Evolutionary conservation across 2,329 filamentous ascomycete genomes (phyloP).

Genomic region (Paraphaeosphaeria sporulosa): DNA sequence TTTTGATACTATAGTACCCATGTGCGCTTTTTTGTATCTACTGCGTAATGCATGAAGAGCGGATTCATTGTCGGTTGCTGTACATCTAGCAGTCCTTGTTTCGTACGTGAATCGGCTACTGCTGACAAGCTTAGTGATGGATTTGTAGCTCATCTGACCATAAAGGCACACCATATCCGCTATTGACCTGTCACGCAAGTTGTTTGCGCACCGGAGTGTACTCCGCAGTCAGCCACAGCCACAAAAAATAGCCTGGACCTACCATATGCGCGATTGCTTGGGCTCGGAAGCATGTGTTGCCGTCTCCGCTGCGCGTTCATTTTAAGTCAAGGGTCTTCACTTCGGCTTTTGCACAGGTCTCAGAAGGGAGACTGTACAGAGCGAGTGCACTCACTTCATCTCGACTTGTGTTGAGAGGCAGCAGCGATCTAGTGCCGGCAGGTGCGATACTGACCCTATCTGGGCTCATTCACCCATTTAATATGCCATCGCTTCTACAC

Average conservation of each 20-base stretch:
- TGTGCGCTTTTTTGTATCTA: constrained; percentile 22
- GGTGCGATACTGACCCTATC: too few relatives aligned
- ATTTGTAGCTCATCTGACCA: background rate
- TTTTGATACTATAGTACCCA: constrained; percentile 13
- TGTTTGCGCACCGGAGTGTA: background rate
- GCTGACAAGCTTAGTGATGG: background rate
- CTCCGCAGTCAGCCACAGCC: constrained; percentile 1
- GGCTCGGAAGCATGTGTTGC: background rate
- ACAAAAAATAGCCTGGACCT: background rate
- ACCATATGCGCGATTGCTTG: background rate
- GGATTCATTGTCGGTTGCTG: constrained; percentile 2
- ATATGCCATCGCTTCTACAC: too few relatives aligned
- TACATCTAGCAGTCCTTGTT: background rate
- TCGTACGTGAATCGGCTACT: background rate
- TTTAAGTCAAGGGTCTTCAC: background rate
- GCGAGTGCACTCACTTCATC: background rate
- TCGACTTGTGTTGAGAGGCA: background rate
- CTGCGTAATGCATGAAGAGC: constrained; percentile 22
- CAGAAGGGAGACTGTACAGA: background rate
- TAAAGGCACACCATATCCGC: background rate
- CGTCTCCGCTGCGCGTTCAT: background rate
- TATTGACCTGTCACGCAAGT: background rate
- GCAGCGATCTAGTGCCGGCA: too few relatives aligned
- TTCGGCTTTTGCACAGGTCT: background rate
- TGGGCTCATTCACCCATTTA: too few relatives aligned